Conservation (phyloP, 1,284 basidiomycete genomes). For the Phenoliferia sp. region DNA sequence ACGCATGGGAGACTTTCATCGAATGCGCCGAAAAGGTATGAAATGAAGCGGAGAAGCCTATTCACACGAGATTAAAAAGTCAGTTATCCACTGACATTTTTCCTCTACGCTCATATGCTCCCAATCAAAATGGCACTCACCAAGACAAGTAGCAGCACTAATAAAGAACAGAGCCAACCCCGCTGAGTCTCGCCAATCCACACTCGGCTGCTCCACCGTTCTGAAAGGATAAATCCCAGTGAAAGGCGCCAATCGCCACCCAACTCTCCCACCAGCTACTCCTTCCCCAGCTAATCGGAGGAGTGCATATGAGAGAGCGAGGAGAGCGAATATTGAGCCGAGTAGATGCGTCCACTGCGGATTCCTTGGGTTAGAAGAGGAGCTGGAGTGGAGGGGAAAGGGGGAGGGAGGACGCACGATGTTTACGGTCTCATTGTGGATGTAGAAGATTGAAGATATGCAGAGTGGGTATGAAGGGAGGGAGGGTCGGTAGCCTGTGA, state of each 20-base stretch:
- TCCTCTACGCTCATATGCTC: neutral
- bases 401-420: conserved; percentile 18
- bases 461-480: neutral
- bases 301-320: conserved; percentile 4
- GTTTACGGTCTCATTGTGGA: conserved; percentile 35
- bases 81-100: neutral
- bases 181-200: conserved; percentile 15
- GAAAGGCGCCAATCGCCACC: conserved; percentile 20
- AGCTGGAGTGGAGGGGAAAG: neutral
- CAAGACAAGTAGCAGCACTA: conserved; percentile 29
- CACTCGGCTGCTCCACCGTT: conserved; percentile 15
- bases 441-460: conserved; percentile 1
- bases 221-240: conserved; percentile 19
- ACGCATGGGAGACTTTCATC: conserved; percentile 19
- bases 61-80: neutral
- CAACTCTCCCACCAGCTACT: neutral
- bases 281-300: neutral
- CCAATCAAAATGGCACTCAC: neutral
- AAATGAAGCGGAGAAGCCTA: conserved; percentile 31
- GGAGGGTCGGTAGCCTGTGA: conserved; percentile 18
- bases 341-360: conserved; percentile 27
- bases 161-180: conserved; percentile 32
- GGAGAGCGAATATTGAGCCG: conserved; percentile 14
- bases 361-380: neutral
- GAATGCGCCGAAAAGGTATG: conserved; percentile 33